Conservation (phyloP, 345 rosid genomes). For the Brassica juncea region DNA sequence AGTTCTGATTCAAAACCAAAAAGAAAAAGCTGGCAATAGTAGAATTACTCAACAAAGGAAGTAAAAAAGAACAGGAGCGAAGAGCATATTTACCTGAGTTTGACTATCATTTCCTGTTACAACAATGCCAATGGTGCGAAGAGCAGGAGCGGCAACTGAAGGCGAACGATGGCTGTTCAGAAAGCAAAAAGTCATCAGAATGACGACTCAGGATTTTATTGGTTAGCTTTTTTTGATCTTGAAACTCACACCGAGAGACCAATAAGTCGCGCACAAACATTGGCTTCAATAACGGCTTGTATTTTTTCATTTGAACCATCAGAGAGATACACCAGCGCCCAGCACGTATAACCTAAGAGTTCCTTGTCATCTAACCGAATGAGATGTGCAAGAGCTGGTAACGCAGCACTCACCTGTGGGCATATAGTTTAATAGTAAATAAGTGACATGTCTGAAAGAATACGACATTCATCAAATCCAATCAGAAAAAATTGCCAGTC, state of each 20-base stretch:
- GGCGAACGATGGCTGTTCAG: slow-evolving; percentile 41
- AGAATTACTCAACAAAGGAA: not conserved
- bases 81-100: slow-evolving; percentile 36
- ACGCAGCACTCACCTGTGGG: slow-evolving; percentile 70
- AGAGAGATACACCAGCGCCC: slow-evolving; percentile 53
- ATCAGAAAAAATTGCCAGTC: not conserved
- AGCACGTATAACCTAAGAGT: slow-evolving; percentile 74
- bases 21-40: not conserved
- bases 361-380: slow-evolving; percentile 71
- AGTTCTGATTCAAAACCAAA: slow-evolving; percentile 4
- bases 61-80: not conserved
- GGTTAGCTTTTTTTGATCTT: slow-evolving; percentile 17
- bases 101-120: slow-evolving; percentile 42
- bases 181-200: slow-evolving; percentile 33
- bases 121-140: slow-evolving; percentile 43
- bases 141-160: slow-evolving; percentile 39
- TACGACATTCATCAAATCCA: slow-evolving; percentile 13
- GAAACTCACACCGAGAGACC: slow-evolving; percentile 70
- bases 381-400: slow-evolving; percentile 67
- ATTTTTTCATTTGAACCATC: slow-evolving; percentile 77
- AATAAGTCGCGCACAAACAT: slow-evolving; percentile 71
- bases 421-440: not conserved
- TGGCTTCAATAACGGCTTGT: slow-evolving; percentile 79
- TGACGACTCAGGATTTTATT: slow-evolving; percentile 18
- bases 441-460: slow-evolving; percentile 18